A percentile compares a stretch with the other conserved stretches of the same genome.
Evolutionary conservation across 768 basidiomycete species (phyloP).

Genomic region (Mycena chlorophos): DNA sequence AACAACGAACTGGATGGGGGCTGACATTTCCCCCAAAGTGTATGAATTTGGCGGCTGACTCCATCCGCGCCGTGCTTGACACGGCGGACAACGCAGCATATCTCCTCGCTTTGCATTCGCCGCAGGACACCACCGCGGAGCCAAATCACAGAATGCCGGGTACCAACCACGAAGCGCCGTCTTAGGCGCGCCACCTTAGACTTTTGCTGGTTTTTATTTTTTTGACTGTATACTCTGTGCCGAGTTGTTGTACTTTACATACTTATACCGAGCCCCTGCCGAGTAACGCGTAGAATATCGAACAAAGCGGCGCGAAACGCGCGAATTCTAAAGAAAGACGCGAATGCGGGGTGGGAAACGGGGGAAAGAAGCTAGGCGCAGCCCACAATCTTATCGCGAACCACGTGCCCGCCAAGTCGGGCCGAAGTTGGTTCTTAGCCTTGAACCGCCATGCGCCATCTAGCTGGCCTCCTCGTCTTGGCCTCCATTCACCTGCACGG

Average conservation of each 20-base stretch:
- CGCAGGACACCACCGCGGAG: slow-evolving; percentile 34
- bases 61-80: slow-evolving; percentile 68
- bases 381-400: neutral
- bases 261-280: too few species aligned
- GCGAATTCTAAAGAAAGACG: too few species aligned
- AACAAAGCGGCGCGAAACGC: too few species aligned
- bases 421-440: neutral
- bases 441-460: neutral
- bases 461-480: neutral
- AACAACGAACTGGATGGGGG: neutral
- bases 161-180: slow-evolving; percentile 28
- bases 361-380: too few species aligned
- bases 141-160: too few species aligned
- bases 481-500: neutral
- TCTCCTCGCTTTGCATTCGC: slow-evolving; percentile 64
- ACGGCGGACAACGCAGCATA: slow-evolving; percentile 64
- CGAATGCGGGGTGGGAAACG: too few species aligned
- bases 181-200: slow-evolving; percentile 3
- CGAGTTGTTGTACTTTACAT: too few species aligned
- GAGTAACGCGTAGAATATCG: too few species aligned
- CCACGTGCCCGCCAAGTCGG: neutral
- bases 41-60: slow-evolving; percentile 69
- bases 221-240: slow-evolving; percentile 19
- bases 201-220: slow-evolving; percentile 21
- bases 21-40: slow-evolving; percentile 42